Evolutionary conservation across 1,139 yeast genomes (phyloP), one percentile per base, ranked within the genome.

Genomic region (Candida anutae): DNA sequence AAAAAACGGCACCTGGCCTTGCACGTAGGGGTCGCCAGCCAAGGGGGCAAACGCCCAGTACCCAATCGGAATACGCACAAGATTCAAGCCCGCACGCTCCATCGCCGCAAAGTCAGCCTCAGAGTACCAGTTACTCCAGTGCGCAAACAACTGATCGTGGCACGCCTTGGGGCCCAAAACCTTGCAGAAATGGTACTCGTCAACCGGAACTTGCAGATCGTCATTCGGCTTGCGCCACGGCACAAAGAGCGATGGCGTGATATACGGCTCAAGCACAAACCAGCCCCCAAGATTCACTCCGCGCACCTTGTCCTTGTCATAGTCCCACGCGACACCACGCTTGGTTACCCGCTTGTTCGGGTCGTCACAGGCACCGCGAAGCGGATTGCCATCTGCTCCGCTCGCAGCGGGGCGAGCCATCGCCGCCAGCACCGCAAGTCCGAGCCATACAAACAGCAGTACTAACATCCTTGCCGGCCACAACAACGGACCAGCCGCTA

Each of bases 251-350:
- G 90, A 75, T 3, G 95, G 95, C 1, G 84, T 82, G 46, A 88
- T 87, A 52, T 72, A 87, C 1, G 90, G 56, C 56, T 87, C 96
- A 26, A 85, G 58, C 1, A 87, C 84, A 38, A 87, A 69, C 96
- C 96, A 87, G 13, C 96, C 95, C 28, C 96, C 96, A 18, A 87
- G 59, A 46, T 84, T 85, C 29, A 87, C 87, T 36, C 96, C 96
- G 24, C 74, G 58, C 16, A 83, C 65, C 35, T 69, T 73, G 22
- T 67, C 67, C 21, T 49, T 55, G 27, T 53, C 50, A 47, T 77
- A 79, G 52, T 75, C 73, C 55, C 65, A 64, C 18, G 28, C 27
- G 13, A 15, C 33, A 23, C 48, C 47, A 31, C 39, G 36, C 26
- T 35, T 31, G 10, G 36, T 36, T 17, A 34, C 25, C 14, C 28